A percentile compares a stretch with the other conserved stretches of the same genome.
Evolutionary conservation across 228 moss, liverwort and hornwort genomes (phyloP).

Genomic region (Sphagnum fallax): DNA sequence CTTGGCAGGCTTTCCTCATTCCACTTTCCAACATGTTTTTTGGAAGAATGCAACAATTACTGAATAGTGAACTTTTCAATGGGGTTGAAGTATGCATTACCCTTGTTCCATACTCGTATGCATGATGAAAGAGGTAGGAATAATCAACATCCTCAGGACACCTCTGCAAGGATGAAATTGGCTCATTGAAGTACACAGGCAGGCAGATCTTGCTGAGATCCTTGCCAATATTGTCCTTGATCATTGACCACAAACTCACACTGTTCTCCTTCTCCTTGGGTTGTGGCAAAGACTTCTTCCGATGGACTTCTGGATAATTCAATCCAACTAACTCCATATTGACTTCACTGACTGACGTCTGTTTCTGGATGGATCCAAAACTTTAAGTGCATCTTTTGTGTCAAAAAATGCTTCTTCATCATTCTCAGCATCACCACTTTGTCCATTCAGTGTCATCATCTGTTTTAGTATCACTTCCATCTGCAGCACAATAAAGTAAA

Average conservation of each 20-base stretch:
- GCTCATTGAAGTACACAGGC: conserved; percentile 98
- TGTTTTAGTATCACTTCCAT: conserved; percentile 77
- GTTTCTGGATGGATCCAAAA: conserved; percentile 8
- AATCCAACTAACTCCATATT: conserved; percentile 83
- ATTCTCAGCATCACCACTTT: conserved; percentile 69
- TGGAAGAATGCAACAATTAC: too few relatives aligned
- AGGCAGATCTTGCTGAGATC: conserved; percentile 98
- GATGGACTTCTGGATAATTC: conserved; percentile 68
- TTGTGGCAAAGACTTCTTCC: conserved; percentile 67
- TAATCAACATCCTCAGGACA: conserved; percentile 99
- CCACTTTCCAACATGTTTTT: too few relatives aligned
- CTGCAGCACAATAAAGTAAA: conserved; percentile 14
- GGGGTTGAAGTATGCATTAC: conserved; percentile 17
- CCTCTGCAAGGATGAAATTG: conserved; percentile 92
- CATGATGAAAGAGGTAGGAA: conserved; percentile 86
- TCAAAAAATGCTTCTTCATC: conserved; percentile 97
- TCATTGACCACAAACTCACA: conserved; percentile 99
- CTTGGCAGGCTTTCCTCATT: too few relatives aligned
- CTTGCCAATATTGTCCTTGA: conserved; percentile 97
- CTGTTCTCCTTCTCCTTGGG: conserved; percentile 98
- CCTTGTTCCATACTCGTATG: conserved; percentile 80
- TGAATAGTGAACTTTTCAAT: too few relatives aligned
- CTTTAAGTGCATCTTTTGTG: conserved; percentile 68
- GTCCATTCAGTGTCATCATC: conserved; percentile 70
- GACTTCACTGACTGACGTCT: conserved; percentile 36